phyloP scores from a whole-genome alignment of 208 protist genomes.

The Herpetomonas tarakana region DNA sequence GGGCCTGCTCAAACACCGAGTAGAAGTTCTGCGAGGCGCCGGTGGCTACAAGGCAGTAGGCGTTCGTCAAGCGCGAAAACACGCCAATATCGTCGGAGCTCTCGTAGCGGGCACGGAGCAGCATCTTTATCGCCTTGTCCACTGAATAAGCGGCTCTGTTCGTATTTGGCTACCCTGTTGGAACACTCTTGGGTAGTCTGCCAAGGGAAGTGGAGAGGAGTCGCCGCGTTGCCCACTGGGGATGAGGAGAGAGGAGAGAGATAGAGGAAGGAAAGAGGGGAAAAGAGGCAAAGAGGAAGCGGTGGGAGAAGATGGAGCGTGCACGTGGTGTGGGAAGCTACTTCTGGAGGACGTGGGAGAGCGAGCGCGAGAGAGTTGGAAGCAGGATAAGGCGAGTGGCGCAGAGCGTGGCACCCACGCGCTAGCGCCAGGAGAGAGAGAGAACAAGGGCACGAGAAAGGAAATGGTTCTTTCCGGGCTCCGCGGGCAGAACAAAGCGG shows the following conservation, averaged over 20 bases:
- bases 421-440: not conserved
- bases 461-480: too few species aligned
- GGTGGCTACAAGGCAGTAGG: conserved; percentile 98
- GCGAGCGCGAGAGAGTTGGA: not conserved
- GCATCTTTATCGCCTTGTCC: conserved; percentile 49
- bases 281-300: conserved; percentile 2
- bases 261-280: not conserved
- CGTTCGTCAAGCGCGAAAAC: conserved; percentile 99
- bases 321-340: not conserved
- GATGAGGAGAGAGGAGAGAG: too few species aligned
- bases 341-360: not conserved
- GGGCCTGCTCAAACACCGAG: conserved; percentile 98
- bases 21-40: conserved; percentile 99
- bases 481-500: too few species aligned
- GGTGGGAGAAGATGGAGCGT: not conserved
- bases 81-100: conserved; percentile 99
- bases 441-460: conserved; percentile 1
- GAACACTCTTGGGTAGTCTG: too few species aligned
- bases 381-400: not conserved
- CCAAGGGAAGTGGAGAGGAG: too few species aligned
- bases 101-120: conserved; percentile 97
- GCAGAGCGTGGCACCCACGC: not conserved
- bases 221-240: too few species aligned
- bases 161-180: too few species aligned
- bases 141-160: not conserved